Evolutionary conservation across 768 basidiomycete species (phyloP).

Genomic region (Mycena filopes): DNA sequence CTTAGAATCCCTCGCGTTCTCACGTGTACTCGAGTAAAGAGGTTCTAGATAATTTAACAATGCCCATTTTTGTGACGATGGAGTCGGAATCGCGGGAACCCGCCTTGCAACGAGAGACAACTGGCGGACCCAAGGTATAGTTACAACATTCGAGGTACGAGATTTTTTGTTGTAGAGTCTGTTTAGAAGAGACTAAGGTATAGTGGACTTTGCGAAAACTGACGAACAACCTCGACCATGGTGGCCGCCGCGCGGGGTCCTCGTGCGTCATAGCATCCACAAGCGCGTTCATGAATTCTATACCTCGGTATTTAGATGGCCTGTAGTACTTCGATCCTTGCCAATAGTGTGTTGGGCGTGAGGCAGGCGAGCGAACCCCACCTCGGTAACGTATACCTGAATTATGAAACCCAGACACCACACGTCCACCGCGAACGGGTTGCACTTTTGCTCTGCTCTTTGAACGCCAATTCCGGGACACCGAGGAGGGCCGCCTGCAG

Average conservation of each 20-base stretch:
- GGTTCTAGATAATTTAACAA: too few relatives aligned
- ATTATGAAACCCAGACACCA: constrained; percentile 9
- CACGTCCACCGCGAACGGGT: constrained; percentile 11
- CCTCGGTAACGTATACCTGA: background rate
- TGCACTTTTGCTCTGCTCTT: background rate
- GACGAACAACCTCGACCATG: constrained; percentile 46
- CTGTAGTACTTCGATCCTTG: background rate
- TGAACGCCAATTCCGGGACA: constrained; percentile 5
- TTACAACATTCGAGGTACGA: constrained; percentile 3
- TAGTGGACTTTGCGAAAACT: constrained; percentile 39
- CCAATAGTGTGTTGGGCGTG: background rate
- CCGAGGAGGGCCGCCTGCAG: too few relatives aligned
- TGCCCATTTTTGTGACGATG: too few relatives aligned
- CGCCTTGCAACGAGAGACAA: background rate
- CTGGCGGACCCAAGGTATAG: background rate
- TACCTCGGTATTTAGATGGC: background rate
- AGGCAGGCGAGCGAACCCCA: background rate
- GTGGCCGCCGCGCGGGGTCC: constrained; percentile 49
- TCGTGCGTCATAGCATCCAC: constrained; percentile 52
- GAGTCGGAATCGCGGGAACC: background rate
- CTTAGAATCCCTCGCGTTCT: too few relatives aligned
- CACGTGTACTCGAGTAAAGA: too few relatives aligned
- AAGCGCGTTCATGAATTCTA: constrained; percentile 44
- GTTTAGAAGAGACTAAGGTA: too few relatives aligned
- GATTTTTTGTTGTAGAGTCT: background rate